These are phyloP conservation scores for Rhynchosporium agropyri DNA, from an alignment of 2,329 filamentous ascomycete genomes.

Conservation along the genomic window DNA sequence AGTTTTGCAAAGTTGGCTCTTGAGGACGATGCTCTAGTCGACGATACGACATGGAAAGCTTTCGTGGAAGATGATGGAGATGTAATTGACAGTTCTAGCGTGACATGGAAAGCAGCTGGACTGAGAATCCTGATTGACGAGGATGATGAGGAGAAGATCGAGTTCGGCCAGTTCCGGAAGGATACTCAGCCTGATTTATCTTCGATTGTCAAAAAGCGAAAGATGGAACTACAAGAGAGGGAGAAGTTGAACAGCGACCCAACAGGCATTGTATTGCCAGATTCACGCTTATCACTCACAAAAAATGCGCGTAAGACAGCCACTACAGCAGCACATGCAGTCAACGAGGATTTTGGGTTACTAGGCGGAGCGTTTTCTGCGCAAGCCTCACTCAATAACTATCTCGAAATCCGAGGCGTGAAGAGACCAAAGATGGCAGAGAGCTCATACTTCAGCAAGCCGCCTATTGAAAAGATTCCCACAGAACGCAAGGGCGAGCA, in stretches of 20 bases:
- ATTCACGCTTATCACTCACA: neutral
- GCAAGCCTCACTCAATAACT: slow-evolving; percentile 50
- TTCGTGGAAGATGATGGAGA: slow-evolving; percentile 41
- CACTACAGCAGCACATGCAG: neutral
- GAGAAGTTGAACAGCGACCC: neutral
- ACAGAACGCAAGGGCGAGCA: neutral
- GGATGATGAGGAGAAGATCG: slow-evolving; percentile 45
- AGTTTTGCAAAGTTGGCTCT: slow-evolving; percentile 43
- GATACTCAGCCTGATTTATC: slow-evolving; percentile 41
- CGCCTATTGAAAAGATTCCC: neutral
- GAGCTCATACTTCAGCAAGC: slow-evolving; percentile 37
- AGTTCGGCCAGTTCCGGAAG: slow-evolving; percentile 32
- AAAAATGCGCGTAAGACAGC: neutral
- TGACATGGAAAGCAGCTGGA: slow-evolving; percentile 52
- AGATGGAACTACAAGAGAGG: slow-evolving; percentile 31
- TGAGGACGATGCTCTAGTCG: slow-evolving; percentile 46
- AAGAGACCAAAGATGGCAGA: slow-evolving; percentile 39
- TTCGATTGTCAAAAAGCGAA: slow-evolving; percentile 47
- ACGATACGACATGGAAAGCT: slow-evolving; percentile 44
- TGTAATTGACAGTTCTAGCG: slow-evolving; percentile 44
- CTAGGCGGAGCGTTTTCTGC: slow-evolving; percentile 45
- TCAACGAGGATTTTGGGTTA: slow-evolving; percentile 14
- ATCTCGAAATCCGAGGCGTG: slow-evolving; percentile 51
- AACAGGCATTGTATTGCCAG: neutral
- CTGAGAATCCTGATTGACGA: slow-evolving; percentile 49